Conservation (phyloP, 1,284 basidiomycete genomes). For the Cystobasidium slooffiae region DNA sequence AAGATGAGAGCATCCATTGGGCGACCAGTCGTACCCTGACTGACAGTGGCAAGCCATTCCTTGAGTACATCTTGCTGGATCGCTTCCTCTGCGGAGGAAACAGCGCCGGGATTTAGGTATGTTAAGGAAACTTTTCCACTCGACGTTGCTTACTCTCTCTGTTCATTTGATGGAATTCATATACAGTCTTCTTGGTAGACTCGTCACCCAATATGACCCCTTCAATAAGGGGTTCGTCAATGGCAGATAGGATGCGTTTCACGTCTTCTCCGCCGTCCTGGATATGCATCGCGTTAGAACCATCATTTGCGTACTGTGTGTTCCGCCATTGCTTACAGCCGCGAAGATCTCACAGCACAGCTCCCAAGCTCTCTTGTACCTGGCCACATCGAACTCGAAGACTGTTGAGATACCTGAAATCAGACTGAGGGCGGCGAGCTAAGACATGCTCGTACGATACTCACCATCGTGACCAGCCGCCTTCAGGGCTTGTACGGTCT, state of each 20-base stretch:
- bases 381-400: slow-evolving; percentile 29
- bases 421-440: not conserved
- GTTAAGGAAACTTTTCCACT: not conserved
- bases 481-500: slow-evolving; percentile 51
- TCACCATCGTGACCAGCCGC: slow-evolving; percentile 49
- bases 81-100: slow-evolving; percentile 24
- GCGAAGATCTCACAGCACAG: slow-evolving; percentile 25
- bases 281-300: not conserved
- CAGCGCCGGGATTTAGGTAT: not conserved
- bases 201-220: slow-evolving; percentile 16
- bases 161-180: slow-evolving; percentile 44
- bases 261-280: slow-evolving; percentile 36
- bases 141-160: slow-evolving; percentile 27
- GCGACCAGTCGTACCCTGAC: slow-evolving; percentile 5
- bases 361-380: slow-evolving; percentile 14
- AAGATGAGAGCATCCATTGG: slow-evolving; percentile 56
- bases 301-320: not conserved
- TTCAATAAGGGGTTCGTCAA: slow-evolving; percentile 33
- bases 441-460: not conserved
- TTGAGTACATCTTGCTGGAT: slow-evolving; percentile 33
- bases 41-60: slow-evolving; percentile 27
- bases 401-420: not conserved
- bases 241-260: not conserved
- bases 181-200: slow-evolving; percentile 21
- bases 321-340: not conserved